These are phyloP conservation scores for Neopestalotiopsis sp. DNA, from an alignment of 2,329 filamentous ascomycete species.

Conservation along the genomic window DNA sequence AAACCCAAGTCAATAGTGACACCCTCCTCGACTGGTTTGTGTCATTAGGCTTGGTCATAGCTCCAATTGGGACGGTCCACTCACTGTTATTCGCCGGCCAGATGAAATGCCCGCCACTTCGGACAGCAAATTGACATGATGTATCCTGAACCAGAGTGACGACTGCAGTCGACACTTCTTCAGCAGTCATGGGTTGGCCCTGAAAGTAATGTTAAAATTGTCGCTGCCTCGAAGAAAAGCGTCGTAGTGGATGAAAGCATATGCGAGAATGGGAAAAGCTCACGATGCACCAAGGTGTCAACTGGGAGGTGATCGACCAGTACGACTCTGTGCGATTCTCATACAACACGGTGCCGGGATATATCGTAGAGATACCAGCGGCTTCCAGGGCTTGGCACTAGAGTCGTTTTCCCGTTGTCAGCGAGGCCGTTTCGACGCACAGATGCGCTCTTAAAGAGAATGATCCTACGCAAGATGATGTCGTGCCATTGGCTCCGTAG, in stretches of 20 bases:
- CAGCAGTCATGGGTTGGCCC: conserved; percentile 15
- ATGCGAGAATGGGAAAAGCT: neutral
- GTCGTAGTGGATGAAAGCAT: neutral
- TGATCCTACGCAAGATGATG: conserved; percentile 12
- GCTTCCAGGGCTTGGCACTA: neutral
- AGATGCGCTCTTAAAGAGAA: neutral
- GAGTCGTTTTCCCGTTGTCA: neutral
- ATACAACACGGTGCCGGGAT: conserved; percentile 9
- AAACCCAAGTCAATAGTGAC: conserved; percentile 27
- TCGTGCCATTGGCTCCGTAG: neutral
- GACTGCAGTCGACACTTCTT: conserved; percentile 16
- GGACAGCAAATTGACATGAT: conserved; percentile 21
- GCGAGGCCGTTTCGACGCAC: neutral
- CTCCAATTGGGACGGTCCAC: neutral
- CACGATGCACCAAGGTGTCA: conserved; percentile 19
- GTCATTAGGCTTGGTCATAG: too few species aligned
- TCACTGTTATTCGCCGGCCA: conserved; percentile 20
- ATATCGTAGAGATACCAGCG: neutral
- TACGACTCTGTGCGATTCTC: conserved; percentile 14
- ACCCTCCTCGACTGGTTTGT: conserved; percentile 16
- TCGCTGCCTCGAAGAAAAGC: too few species aligned
- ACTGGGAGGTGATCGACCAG: conserved; percentile 17
- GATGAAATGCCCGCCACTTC: conserved; percentile 21
- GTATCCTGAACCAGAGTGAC: conserved; percentile 22
- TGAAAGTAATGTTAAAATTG: neutral